Conservation (phyloP, 2,329 filamentous ascomycete species). For the Capronia coronata region DNA sequence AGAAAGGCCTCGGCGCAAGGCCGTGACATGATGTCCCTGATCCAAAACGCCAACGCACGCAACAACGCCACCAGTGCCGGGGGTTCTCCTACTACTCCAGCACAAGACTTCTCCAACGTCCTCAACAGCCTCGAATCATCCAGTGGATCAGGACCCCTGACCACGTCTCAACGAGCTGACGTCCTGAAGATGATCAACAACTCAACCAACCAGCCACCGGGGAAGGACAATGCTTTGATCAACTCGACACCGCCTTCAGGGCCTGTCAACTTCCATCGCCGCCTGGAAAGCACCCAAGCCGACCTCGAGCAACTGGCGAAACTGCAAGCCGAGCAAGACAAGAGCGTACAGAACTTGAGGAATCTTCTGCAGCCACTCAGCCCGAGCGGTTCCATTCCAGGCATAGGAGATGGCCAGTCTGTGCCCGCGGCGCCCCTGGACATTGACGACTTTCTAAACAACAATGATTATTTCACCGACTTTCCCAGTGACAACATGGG, state of each 20-base stretch:
- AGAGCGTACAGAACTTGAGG: conserved; percentile 67
- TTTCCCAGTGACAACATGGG: conserved; percentile 27
- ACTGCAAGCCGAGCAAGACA: conserved; percentile 71
- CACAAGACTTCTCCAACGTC: conserved; percentile 41
- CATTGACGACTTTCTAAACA: conserved; percentile 52
- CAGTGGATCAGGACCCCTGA: conserved; percentile 39
- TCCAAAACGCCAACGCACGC: conserved; percentile 43
- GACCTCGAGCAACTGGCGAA: conserved; percentile 74
- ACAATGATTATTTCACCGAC: conserved; percentile 49
- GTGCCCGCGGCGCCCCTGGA: conserved; percentile 46
- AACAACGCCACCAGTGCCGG: conserved; percentile 30
- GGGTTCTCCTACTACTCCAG: conserved; percentile 30
- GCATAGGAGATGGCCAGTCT: conserved; percentile 45
- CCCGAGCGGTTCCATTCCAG: conserved; percentile 71
- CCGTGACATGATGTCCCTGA: conserved; percentile 45
- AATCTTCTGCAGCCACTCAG: conserved; percentile 71
- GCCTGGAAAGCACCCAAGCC: conserved; percentile 59
- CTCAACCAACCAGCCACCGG: conserved; percentile 38
- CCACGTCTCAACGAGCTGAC: conserved; percentile 41
- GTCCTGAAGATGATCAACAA: conserved; percentile 44
- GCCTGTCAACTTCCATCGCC: conserved; percentile 43
- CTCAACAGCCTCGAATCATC: conserved; percentile 41
- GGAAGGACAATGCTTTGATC: conserved; percentile 52
- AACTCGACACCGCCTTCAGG: conserved; percentile 51
- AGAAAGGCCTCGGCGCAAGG: conserved; percentile 26